Conservation (phyloP, 176 grass and related monocot genomes). For the Hordeum marinum region DNA sequence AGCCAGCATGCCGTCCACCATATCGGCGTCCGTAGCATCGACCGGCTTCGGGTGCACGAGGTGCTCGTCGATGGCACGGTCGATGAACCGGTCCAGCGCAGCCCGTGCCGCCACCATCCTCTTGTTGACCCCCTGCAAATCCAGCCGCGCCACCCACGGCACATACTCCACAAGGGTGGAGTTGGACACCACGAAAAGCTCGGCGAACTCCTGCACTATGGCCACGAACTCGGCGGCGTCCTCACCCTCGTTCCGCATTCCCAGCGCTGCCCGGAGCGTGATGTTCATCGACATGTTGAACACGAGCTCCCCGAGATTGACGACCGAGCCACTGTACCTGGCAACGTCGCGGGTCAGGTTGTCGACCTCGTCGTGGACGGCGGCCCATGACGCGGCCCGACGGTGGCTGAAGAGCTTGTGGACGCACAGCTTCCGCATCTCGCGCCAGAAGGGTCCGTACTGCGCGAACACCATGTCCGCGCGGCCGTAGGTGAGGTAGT, state of each 20-base stretch:
- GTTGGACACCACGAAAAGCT: slow-evolving; percentile 42
- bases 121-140: slow-evolving; percentile 36
- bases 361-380: slow-evolving; percentile 34
- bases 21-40: slow-evolving; percentile 36
- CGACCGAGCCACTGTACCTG: background rate
- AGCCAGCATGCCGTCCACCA: slow-evolving; percentile 53
- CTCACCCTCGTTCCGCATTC: slow-evolving; percentile 16
- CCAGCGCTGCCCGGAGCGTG: slow-evolving; percentile 48
- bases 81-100: slow-evolving; percentile 42
- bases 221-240: slow-evolving; percentile 41
- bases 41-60: slow-evolving; percentile 23
- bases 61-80: slow-evolving; percentile 54
- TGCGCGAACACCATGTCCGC: slow-evolving; percentile 55
- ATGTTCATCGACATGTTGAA: slow-evolving; percentile 46
- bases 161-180: slow-evolving; percentile 51
- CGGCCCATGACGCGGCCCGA: slow-evolving; percentile 32
- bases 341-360: slow-evolving; percentile 4
- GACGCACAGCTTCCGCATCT: slow-evolving; percentile 57
- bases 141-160: slow-evolving; percentile 40
- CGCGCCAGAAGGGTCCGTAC: slow-evolving; percentile 59
- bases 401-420: slow-evolving; percentile 49
- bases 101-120: slow-evolving; percentile 35
- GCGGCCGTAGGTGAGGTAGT: slow-evolving; percentile 43
- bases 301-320: slow-evolving; percentile 35
- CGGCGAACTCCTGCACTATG: slow-evolving; percentile 48